phyloP scores from a whole-genome alignment of 345 rosid genomes.

The Eucalyptus pauciflora region DNA sequence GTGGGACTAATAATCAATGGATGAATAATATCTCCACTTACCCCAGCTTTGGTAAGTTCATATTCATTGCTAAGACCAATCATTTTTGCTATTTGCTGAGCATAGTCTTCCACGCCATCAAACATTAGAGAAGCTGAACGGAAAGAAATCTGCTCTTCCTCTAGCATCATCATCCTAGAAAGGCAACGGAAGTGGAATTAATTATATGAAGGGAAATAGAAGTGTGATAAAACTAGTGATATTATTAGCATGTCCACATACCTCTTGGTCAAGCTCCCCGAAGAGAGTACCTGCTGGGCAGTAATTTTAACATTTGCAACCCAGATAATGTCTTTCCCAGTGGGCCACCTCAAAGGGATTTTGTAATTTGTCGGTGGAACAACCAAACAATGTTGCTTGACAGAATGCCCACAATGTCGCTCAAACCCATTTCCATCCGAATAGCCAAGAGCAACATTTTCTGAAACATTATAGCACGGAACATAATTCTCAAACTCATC shows the following conservation, averaged over 20 bases:
- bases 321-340: conserved; percentile 95
- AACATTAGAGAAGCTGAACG: conserved; percentile 79
- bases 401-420: conserved; percentile 50
- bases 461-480: conserved; percentile 80
- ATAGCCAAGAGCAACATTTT: conserved; percentile 42
- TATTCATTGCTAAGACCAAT: conserved; percentile 84
- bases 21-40: conserved; percentile 15
- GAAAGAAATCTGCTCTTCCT: conserved; percentile 91
- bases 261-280: conserved; percentile 97
- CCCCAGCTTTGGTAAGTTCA: conserved; percentile 83
- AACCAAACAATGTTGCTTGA: conserved; percentile 49
- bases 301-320: conserved; percentile 75
- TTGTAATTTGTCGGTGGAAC: conserved; percentile 68
- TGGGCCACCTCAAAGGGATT: conserved; percentile 96
- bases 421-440: conserved; percentile 43
- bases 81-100: conserved; percentile 97
- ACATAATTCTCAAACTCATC: conserved; percentile 58
- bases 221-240: background rate
- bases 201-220: background rate
- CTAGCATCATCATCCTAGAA: conserved; percentile 95
- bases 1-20: background rate
- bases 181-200: background rate
- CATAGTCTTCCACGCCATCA: conserved; percentile 96
- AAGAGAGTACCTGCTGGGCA: conserved; percentile 87
- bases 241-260: background rate